These are phyloP conservation scores for Kingdonia uniflora DNA, from an alignment of 164 flowering plant species.

Conservation along the genomic window DNA sequence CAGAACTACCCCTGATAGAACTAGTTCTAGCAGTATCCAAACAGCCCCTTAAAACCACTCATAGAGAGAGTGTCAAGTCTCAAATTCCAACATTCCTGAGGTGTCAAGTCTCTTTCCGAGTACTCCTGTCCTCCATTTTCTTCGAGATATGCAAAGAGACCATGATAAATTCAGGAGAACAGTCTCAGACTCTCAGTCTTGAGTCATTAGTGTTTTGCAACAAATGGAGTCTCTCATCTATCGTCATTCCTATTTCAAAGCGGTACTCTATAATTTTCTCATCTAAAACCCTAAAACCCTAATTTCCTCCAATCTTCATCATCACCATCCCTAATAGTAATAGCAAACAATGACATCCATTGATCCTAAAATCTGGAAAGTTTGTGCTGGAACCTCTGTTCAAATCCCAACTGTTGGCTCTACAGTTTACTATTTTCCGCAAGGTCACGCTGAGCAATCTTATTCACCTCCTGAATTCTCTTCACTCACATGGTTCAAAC, in stretches of 20 bases:
- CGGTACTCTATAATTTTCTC: neutral
- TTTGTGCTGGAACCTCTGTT: conserved; percentile 46
- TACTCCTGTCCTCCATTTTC: no score
- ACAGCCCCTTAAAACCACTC: no score
- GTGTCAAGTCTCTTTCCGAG: no score
- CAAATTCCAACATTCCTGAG: no score
- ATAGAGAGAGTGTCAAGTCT: no score
- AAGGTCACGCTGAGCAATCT: conserved; percentile 62
- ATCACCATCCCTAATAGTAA: no score
- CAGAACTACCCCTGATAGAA: no score
- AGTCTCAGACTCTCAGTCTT: no score
- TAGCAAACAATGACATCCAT: conserved; percentile 9
- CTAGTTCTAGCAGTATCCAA: no score
- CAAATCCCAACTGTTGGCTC: conserved; percentile 37
- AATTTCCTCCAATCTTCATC: neutral
- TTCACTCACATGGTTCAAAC: conserved; percentile 8
- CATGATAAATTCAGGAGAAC: no score
- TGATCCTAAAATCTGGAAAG: conserved; percentile 51
- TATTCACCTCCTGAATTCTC: conserved; percentile 14
- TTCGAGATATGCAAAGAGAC: no score
- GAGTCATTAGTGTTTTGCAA: no score
- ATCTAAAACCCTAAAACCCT: neutral
- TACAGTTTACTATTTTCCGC: conserved; percentile 71
- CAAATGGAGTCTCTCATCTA: neutral
- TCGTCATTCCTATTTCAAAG: neutral